Evolutionary conservation across 2,329 filamentous ascomycete genomes (phyloP), one percentile per base, ranked within the genome.

Genomic region (Ophiocordyceps sinensis): DNA sequence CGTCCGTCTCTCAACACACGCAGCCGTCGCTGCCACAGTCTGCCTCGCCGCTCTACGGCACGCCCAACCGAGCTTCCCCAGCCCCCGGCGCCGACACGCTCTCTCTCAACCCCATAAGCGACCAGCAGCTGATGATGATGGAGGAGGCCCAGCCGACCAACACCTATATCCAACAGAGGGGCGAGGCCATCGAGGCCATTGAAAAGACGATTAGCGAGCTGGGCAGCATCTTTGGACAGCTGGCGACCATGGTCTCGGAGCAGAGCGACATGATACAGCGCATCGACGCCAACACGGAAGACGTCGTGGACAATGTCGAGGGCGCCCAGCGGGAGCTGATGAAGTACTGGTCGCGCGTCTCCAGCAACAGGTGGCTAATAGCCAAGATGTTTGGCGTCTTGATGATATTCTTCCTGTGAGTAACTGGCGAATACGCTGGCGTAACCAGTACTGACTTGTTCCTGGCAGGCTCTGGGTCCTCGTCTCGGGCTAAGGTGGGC

Each of bases 261-360:
- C 91, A 98, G 64, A 86, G 85, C 46, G 91, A 95, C 63, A 94
- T 94, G 82, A 94, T 98, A 49, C 86, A 96, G 63, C 74, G 89
- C 39, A 95, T 95, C 55, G 89, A 96, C 54, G 89, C 89, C 49
- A 95, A 96, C 61, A 95, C 89, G 1, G 91, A 98, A 56, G 88
- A 95, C 52, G 86, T 98, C 6, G 89, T 98, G 41, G 89, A 96
- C 55, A 98, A 98, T 53, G 89, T 98, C n/a, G 78, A 94, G 55
- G 91, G 91, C 15, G 91, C 91, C 6, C 91, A 98, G 59, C 74
- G 88, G 47, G 89, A 98, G 63, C 60, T 98, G 55, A 77, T 98
- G 65, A 95, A 95, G 61, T 98, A 96, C 64, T 98, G 91, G 89
- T 82, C 78, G 26, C 75, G 88, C 34, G 88, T 96, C 26, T 91